Evolutionary conservation across 169 alveolate species (phyloP).

Genomic region (Plasmodium ovale): DNA sequence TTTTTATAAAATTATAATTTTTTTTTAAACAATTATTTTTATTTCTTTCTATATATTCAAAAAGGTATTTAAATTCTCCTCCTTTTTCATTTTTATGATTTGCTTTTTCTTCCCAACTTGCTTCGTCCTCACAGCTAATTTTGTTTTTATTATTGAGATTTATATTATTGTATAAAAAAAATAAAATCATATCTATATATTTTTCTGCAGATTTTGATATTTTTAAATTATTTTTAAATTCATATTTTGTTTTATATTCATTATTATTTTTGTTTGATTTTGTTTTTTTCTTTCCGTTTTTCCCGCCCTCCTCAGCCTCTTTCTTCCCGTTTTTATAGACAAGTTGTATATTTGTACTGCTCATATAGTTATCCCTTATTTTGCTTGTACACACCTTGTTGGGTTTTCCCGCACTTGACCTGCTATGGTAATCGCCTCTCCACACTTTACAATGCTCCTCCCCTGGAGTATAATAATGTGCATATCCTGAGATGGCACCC

Average conservation of each 20-base stretch:
- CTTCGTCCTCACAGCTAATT: background rate
- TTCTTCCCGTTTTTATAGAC: background rate
- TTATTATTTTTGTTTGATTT: background rate
- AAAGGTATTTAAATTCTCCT: conserved; percentile 28
- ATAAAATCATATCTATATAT: conserved; percentile 38
- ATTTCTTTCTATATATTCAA: conserved; percentile 39
- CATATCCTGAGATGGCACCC: background rate
- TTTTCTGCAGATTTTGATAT: conserved; percentile 58
- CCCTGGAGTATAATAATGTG: background rate
- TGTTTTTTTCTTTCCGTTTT: background rate
- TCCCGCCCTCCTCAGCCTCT: background rate
- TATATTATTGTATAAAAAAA: conserved; percentile 28
- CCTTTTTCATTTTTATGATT: background rate
- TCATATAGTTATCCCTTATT: background rate
- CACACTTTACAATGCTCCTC: background rate
- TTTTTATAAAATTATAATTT: conserved; percentile 31
- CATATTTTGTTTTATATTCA: background rate
- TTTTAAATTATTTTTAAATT: conserved; percentile 1
- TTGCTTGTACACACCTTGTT: background rate
- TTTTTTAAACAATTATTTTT: conserved; percentile 41
- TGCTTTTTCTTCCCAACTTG: no score
- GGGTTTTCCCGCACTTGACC: background rate
- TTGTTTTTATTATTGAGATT: conserved; percentile 32
- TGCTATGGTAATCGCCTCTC: background rate
- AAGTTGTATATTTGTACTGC: background rate